Conservation (phyloP, 257 asterid genomes). For the Solanum microdontum region DNA sequence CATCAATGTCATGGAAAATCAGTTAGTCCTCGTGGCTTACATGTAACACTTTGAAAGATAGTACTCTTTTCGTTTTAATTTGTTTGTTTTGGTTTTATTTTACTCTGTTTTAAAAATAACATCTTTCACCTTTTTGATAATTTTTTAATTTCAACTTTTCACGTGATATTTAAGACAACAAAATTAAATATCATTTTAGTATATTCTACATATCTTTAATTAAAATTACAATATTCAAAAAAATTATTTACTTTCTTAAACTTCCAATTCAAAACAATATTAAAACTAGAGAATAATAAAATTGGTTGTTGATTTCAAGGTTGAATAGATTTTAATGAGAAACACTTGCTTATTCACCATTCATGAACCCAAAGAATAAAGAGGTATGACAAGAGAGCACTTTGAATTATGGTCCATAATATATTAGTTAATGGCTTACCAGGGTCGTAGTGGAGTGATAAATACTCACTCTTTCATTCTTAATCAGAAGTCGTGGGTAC, state of each 20-base stretch:
- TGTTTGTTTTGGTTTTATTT: no score
- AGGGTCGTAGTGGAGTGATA: no score
- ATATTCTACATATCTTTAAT: not conserved
- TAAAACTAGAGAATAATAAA: not conserved
- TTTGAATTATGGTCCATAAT: not conserved
- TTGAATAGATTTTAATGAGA: not conserved
- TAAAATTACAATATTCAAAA: not conserved
- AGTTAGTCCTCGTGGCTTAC: not conserved
- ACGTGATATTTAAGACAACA: no score
- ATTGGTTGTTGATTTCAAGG: not conserved
- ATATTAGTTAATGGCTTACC: not conserved
- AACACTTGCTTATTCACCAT: not conserved
- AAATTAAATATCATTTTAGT: no score
- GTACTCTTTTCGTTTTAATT: no score
- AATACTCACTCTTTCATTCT: no score
- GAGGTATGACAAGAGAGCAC: not conserved
- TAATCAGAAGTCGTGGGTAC: no score
- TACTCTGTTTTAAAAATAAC: no score
- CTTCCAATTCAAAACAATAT: not conserved
- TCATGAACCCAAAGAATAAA: not conserved
- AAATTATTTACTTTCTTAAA: fast-evolving
- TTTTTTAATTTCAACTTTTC: no score
- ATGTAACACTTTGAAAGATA: not conserved
- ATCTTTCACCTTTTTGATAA: no score
- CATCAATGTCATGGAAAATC: not conserved